Evolutionary conservation across 768 basidiomycete genomes (phyloP), one percentile per base, ranked within the genome.

Genomic region (Pulveroboletus frians): DNA sequence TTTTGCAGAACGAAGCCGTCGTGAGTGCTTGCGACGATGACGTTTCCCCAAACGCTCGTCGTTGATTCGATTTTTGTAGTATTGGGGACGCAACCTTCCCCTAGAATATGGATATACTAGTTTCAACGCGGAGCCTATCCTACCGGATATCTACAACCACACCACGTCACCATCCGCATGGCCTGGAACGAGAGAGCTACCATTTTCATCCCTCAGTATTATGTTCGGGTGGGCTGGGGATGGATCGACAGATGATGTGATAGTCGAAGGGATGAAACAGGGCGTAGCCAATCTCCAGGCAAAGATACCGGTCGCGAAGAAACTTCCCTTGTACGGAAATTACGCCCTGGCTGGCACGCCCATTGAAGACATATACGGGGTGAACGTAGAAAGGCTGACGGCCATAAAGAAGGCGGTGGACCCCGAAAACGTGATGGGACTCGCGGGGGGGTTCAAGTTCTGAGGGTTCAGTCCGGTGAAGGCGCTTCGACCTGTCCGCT

Each of bases 391-490:
- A 11, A 61, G 41, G 43, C 55, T 84, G 50, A 51, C 59, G 46
- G 51, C 45, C 10, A 61, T 84, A 14, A 79, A 77, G 57, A 57
- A 51, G 48, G 46, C 41, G 18, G 70, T 79, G 45, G 84, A 87
- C 61, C 84, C 83, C 0, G 43, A 66, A 9, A 73, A 79, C 56
- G 72, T 84, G 35, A 86, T 87, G 83, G 75, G 73, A 14, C 74
- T 84, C 15, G 73, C 83, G n/a, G 83, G 83, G 5, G 84, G 83
- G 7, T 84, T 75, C 63, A 84, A 82, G 64, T 65, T 80, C 39
- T 74, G 53, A 69, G 17, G 14, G n/a, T 34, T 14, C 32, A 31
- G 35, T n/a, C 40, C 46, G 13, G 43, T n/a, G 11, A 29, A 20
- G 17, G 31, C 2, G 31, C 36, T 41, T 26, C 38, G 46, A 56